Evolutionary conservation across 306 rosid genomes (phyloP).

Genomic region (Quercus dentata): DNA sequence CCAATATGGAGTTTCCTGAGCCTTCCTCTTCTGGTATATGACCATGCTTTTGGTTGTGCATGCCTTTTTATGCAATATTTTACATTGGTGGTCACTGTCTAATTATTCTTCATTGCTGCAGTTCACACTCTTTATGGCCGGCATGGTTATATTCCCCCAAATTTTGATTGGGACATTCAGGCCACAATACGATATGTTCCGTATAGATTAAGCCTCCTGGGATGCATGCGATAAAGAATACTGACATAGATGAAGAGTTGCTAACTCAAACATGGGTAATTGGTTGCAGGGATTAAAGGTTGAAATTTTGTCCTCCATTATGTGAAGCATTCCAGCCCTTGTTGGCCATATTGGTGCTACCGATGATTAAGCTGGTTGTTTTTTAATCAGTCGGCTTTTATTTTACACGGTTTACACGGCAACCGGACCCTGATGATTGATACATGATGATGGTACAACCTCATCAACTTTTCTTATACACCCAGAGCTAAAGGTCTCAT

Average conservation of each 20-base stretch:
- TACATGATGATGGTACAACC: constrained; percentile 4
- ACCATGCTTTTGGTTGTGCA: constrained; percentile 8
- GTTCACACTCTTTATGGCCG: constrained; percentile 96
- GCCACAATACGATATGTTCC: constrained; percentile 65
- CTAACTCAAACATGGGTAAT: constrained; percentile 36
- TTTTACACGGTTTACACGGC: constrained; percentile 14
- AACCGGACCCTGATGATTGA: constrained; percentile 6
- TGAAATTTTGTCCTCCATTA: constrained; percentile 39
- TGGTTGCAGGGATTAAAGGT: constrained; percentile 30
- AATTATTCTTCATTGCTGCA: constrained; percentile 47
- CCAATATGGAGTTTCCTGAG: constrained; percentile 94
- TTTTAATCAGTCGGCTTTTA: constrained; percentile 27
- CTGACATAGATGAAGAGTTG: constrained; percentile 57
- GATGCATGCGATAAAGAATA: constrained; percentile 45
- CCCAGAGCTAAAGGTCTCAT: constrained; percentile 16
- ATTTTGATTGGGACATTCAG: constrained; percentile 65
- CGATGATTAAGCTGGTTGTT: constrained; percentile 34
- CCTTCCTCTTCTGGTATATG: constrained; percentile 89
- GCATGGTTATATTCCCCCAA: constrained; percentile 86
- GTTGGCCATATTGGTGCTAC: constrained; percentile 21
- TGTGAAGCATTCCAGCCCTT: constrained; percentile 33
- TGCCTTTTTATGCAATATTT: constrained; percentile 1
- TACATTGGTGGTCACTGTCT: constrained; percentile 16
- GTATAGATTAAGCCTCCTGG: constrained; percentile 65
- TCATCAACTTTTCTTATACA: constrained; percentile 21